Evolutionary conservation across 345 rosid species (phyloP), one percentile per base, ranked within the genome.

Genomic region (Erysimum cheiranthoides): DNA sequence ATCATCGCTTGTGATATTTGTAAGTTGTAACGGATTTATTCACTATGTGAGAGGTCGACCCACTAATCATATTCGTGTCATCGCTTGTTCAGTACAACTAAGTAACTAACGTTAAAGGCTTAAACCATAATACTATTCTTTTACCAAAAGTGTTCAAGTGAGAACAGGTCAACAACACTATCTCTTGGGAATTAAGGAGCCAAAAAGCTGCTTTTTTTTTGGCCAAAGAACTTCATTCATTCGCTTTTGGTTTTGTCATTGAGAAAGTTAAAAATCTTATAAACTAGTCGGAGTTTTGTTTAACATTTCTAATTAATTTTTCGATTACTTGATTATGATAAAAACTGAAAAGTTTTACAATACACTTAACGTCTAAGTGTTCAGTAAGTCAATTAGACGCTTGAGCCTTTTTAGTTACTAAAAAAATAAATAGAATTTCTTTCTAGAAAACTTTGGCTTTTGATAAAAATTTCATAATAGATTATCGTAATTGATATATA

Each of bases 141-240:
- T 36, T 8, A 28, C 17, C 18, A 62, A 25, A 63, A 65, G 5
- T 25, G 18, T 40, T 32, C 6, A 65, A 16, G n/a, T 30, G 35
- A 47, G 56, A 46, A 65, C 6, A n/a, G n/a, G 28, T 65, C 28
- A 47, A 47, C 57, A 61, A 61, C 66, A 17, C 16, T 58, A 11
- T 62, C 30, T 16, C 14, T 17, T 60, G 45, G 64, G 16, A 4
- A 35, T 17, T 13, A 5, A 5, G 49, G 32, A 18, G 17, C 49
- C 49, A 12, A 61, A 36, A 60, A 58, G 46, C 46, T 1, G 25
- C 25, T 21, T 21, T 21, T 21, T 21, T 21, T 21, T 21, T 1
- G 25, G 25, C 25, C 25, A 21, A 21, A 21, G 25, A 21, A 9
- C 38, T 61, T 21, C 66, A 38, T 47, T 47, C 10, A 16, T 21